Evolutionary conservation across 768 basidiomycete species (phyloP), one percentile per base, ranked within the genome.

Genomic region (Rhodosporidiobolus sp.): DNA sequence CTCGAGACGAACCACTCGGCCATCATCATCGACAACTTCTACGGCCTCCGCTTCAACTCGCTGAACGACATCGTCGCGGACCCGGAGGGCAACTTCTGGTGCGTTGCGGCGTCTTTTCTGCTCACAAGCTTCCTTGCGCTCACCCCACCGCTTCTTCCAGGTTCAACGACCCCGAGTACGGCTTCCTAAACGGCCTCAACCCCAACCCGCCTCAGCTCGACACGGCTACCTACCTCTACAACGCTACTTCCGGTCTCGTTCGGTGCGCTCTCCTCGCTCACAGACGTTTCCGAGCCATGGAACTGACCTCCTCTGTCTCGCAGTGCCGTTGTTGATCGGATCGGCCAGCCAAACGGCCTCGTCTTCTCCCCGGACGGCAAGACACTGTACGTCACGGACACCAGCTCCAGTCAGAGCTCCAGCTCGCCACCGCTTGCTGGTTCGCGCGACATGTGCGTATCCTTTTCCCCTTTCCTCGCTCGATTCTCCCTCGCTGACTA

Each of bases 11-110:
- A 34, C 24, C n/a, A 46, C 26, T 45, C 38, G 4, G 2, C 35
- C 14, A 17, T 56, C 55, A 34, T 56, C 4, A 32, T 35, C 34
- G 34, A 56, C 34, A 56, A 56, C 34, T 56, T 35, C 55, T 56
- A 19, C 20, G 55, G 55, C 12, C 9, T 56, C 14, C 34, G 55
- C 8, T 56, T 35, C 34, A 56, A 56, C 55, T 34, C 55, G 20
- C 9, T 56, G 32, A 56, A 56, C 55, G 55, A 56, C 55, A 56
- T 56, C 55, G 34, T 56, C 34, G 55, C 55, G 16, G 55, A 56
- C 34, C 1, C 14, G 20, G 19, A 34, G 10, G 55, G 55, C 32
- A 56, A 56, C 55, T 32, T 56, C 55, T 52, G 50, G 50, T n/a
- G n/a, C 30, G 28, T 24, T 22, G 11, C 22, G 30, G 32, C 12